These are phyloP conservation scores for Lasiodiplodia sp. DNA, from an alignment of 2,329 filamentous ascomycete genomes.

Conservation along the genomic window DNA sequence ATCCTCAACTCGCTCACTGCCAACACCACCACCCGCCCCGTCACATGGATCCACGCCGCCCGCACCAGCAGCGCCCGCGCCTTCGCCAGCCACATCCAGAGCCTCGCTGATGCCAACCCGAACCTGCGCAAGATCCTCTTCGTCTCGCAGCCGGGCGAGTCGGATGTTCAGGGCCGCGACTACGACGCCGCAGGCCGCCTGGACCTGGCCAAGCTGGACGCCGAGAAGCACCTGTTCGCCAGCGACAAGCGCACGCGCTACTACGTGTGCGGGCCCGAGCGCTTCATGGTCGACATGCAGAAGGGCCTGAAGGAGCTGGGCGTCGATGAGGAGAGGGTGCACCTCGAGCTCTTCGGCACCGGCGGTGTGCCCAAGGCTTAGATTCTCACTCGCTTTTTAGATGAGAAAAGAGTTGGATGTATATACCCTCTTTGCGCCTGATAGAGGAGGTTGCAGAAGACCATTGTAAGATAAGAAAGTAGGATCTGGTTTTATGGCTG, in stretches of 20 bases:
- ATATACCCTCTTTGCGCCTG: neutral
- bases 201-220: conserved; percentile 63
- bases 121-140: conserved; percentile 65
- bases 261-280: conserved; percentile 73
- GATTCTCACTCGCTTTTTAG: no score
- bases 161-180: conserved; percentile 59
- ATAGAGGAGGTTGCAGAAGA: no score
- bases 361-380: conserved; percentile 33
- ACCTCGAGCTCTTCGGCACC: conserved; percentile 69
- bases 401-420: conserved; percentile 23
- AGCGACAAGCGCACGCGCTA: conserved; percentile 66
- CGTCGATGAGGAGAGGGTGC: conserved; percentile 65
- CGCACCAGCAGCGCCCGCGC: conserved; percentile 60
- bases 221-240: conserved; percentile 62
- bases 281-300: conserved; percentile 72
- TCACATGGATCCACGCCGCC: conserved; percentile 71
- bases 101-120: conserved; percentile 51
- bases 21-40: conserved; percentile 49
- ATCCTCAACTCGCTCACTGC: conserved; percentile 66
- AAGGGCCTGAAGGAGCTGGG: conserved; percentile 62
- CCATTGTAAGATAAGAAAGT: neutral
- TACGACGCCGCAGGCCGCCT: conserved; percentile 68
- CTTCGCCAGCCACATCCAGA: conserved; percentile 61
- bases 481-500: neutral
- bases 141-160: conserved; percentile 58